A percentile compares a stretch with the other conserved stretches of the same genome.
These are phyloP conservation scores for Macrotyloma uniflorum DNA, from an alignment of 306 rosid species.

Conservation along the genomic window DNA sequence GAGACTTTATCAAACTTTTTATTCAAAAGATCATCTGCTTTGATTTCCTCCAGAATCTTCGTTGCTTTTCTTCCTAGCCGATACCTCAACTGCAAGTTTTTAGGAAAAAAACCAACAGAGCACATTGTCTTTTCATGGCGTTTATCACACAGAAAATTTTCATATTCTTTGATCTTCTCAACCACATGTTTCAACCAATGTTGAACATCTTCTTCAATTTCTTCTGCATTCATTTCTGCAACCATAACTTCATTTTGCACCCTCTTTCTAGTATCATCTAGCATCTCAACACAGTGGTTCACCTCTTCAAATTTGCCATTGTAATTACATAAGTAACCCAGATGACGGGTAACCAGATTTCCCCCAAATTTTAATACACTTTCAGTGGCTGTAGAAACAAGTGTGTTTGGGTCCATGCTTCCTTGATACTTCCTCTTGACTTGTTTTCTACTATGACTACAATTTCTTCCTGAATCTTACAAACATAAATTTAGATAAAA, in stretches of 20 bases:
- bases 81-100: neutral
- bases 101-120: constrained; percentile 15
- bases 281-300: neutral
- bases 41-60: neutral
- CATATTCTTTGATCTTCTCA: neutral
- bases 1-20: neutral
- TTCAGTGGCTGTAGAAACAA: neutral
- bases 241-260: neutral
- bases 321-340: neutral
- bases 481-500: neutral
- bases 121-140: neutral
- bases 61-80: neutral
- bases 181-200: neutral
- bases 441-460: neutral
- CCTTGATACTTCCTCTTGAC: neutral
- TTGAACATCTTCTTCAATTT: neutral
- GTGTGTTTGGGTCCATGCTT: neutral
- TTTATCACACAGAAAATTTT: neutral
- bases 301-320: neutral
- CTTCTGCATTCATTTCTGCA: constrained; percentile 2
- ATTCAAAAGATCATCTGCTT: neutral
- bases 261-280: neutral
- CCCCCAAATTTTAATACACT: neutral
- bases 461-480: neutral
- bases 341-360: neutral